These are phyloP conservation scores for Cryptococcus neoformans DNA, from an alignment of 1,284 basidiomycete species.

Conservation along the genomic window DNA sequence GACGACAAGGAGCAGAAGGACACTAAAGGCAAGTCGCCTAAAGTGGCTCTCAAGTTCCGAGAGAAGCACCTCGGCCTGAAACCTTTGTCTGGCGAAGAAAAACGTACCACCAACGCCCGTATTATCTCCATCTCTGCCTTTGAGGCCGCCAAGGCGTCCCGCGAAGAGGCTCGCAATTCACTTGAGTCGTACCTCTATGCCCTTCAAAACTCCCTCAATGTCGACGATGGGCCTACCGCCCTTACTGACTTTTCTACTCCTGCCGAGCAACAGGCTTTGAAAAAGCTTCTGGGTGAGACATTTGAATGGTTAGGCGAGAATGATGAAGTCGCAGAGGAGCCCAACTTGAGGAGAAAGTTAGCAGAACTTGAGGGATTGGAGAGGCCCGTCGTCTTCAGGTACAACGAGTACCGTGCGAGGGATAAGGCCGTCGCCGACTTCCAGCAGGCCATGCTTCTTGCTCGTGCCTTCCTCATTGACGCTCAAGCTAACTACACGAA, in stretches of 20 bases:
- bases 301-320: conserved; percentile 80
- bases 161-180: conserved; percentile 86
- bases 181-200: conserved; percentile 92
- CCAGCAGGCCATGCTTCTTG: conserved; percentile 60
- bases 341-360: conserved; percentile 68
- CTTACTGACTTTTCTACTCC: conserved; percentile 75
- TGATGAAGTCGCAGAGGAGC: conserved; percentile 77
- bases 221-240: conserved; percentile 57
- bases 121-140: conserved; percentile 73
- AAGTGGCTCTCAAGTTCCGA: conserved; percentile 58
- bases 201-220: conserved; percentile 73
- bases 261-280: conserved; percentile 65
- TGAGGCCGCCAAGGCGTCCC: conserved; percentile 70
- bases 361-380: conserved; percentile 70
- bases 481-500: conserved; percentile 60
- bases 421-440: conserved; percentile 61
- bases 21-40: conserved; percentile 36
- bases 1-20: conserved; percentile 9
- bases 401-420: conserved; percentile 74
- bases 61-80: conserved; percentile 62
- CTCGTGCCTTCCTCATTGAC: conserved; percentile 74
- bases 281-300: conserved; percentile 64
- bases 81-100: conserved; percentile 70
- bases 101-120: conserved; percentile 66
- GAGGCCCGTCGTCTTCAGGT: conserved; percentile 75